Base-by-base conservation (phyloP, 345 rosid genomes). In the Acer campestre region DNA sequence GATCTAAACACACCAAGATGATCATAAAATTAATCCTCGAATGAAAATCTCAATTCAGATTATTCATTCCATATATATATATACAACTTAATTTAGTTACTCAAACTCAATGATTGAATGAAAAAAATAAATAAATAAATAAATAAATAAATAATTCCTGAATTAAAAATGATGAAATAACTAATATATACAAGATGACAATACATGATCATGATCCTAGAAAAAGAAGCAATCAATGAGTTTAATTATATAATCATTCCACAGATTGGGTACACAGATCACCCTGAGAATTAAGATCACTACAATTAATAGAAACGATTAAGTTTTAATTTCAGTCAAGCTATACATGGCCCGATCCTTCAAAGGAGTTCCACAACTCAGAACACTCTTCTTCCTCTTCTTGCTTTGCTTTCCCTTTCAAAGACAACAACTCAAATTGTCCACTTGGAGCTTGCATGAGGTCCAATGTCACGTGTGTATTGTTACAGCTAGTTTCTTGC, bases 401-500 rank as follows among this genome's bases (percentile, higher is more conserved):
- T 17, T 82, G 46, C 3, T 46, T 76, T 3, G 69, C 40, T 75
- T 77, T 84, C 8, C 58, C 79, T 22, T 78, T 80, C 27, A 74
- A 44, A n/a, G 87, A 40, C 67, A 79, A 71, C 31, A 75, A 74
- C 4, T 87, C 86, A 6, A 87, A 83, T 7, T 85, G 78, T 0
- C 86, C 79, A 56, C 66, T 78, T 1, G 91, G 83, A 9, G 86
- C 79, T 27, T 86, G 90, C 93, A 86, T 86, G 42, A 89, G 84
- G 68, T 89, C 82, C 49, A 89, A 68, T 0, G 93, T 88, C 4
- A 89, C 80, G 3, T 85, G 87, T 10, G 81, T 11, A 63, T 75
- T 29, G 10, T 35, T 35, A 35, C 55, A 23, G 17, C 58, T 53
- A 2, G 75, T 27, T 65, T 70, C 86, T 2, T 79, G 80, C 62